A percentile compares a stretch with the other conserved stretches of the same genome.
These are phyloP conservation scores for Aphanocladium album DNA, from an alignment of 2,329 filamentous ascomycete species.

Conservation along the genomic window DNA sequence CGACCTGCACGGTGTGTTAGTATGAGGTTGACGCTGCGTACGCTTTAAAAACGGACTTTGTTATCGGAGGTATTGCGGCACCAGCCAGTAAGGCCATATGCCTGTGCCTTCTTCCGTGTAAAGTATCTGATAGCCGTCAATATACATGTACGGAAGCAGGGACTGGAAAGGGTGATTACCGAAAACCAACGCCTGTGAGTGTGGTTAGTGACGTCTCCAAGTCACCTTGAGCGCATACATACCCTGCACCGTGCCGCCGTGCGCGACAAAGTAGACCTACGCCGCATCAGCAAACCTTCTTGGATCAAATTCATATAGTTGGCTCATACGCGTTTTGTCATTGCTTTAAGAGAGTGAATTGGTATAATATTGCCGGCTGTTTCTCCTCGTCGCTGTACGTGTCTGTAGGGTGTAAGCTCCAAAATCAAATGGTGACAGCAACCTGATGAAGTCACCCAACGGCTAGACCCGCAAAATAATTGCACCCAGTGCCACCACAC, in stretches of 20 bases:
- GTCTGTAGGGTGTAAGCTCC: neutral
- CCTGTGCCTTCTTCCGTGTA: constrained; percentile 45
- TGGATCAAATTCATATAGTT: neutral
- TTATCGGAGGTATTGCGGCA: constrained; percentile 54
- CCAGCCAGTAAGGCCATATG: constrained; percentile 54
- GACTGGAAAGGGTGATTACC: constrained; percentile 29
- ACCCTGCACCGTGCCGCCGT: constrained; percentile 65
- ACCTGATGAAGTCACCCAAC: neutral
- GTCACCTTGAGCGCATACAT: constrained; percentile 18
- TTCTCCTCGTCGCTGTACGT: neutral
- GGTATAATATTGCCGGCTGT: neutral
- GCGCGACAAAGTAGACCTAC: constrained; percentile 59
- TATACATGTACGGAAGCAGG: neutral
- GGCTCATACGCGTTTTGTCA: constrained; percentile 32
- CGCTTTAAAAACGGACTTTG: constrained; percentile 36
- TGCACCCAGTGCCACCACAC: neutral
- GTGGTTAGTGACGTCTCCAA: constrained; percentile 24
- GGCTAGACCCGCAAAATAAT: neutral
- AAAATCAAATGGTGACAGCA: neutral
- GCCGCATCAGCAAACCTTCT: neutral
- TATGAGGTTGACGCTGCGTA: constrained; percentile 12
- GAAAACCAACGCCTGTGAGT: constrained; percentile 50
- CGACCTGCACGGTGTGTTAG: constrained; percentile 55
- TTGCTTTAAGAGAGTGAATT: constrained; percentile 5
- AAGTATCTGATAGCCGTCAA: constrained; percentile 41